Evolutionary conservation across 1,139 yeast genomes (phyloP).

Genomic region (Hemisphaericaspora subhashii): DNA sequence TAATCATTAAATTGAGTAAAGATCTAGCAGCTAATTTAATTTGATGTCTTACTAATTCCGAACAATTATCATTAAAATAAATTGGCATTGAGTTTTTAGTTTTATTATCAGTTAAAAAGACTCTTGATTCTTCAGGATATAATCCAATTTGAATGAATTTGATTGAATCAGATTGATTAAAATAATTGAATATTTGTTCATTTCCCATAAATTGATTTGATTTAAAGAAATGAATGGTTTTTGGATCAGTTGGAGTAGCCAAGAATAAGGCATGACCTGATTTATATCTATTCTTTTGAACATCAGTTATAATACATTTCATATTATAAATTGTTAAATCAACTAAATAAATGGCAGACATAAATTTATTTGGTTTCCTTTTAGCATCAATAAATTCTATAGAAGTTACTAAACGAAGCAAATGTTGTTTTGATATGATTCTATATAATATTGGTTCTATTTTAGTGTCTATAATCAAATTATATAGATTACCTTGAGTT

Average conservation of each 20-base stretch:
- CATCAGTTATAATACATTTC: conserved; percentile 45
- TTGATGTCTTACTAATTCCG: conserved; percentile 58
- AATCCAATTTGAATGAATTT: conserved; percentile 28
- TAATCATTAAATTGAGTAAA: conserved; percentile 68
- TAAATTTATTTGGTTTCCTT: conserved; percentile 36
- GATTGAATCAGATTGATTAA: conserved; percentile 25
- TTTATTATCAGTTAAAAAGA: conserved; percentile 36
- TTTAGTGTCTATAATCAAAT: conserved; percentile 38
- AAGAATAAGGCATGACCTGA: conserved; percentile 41
- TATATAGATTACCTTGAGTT: conserved; percentile 35
- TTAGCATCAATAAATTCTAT: conserved; percentile 40
- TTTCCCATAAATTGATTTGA: conserved; percentile 30
- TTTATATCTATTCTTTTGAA: conserved; percentile 37
- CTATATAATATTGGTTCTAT: conserved; percentile 36
- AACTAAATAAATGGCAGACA: conserved; percentile 44
- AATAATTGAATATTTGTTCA: conserved; percentile 32
- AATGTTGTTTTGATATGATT: conserved; percentile 37
- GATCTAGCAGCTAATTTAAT: conserved; percentile 59
- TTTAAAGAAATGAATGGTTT: conserved; percentile 25
- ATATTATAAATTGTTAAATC: conserved; percentile 39
- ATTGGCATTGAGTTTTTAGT: conserved; percentile 66
- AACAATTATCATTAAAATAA: conserved; percentile 69
- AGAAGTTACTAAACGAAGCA: conserved; percentile 43
- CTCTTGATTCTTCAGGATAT: conserved; percentile 39
- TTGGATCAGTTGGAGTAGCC: conserved; percentile 27